Evolutionary conservation across 768 basidiomycete genomes (phyloP).

Genomic region (Lactifluus subvellereus): DNA sequence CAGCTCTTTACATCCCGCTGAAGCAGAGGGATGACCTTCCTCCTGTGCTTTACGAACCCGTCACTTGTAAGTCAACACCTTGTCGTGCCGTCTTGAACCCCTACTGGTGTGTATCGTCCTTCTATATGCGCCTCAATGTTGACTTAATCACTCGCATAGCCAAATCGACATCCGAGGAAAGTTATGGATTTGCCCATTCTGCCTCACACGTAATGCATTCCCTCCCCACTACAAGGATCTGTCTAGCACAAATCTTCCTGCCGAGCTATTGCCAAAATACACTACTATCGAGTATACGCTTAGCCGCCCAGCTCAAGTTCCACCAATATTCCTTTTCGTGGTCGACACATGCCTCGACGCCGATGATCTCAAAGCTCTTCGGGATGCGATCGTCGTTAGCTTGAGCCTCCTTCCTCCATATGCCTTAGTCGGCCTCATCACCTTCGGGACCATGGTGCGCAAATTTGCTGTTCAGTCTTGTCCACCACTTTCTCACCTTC

Average conservation of each 20-base stretch:
- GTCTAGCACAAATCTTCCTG: constrained; percentile 91
- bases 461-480: neutral
- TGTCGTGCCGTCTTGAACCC: constrained; percentile 98
- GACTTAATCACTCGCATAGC: constrained; percentile 38
- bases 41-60: constrained; percentile 95
- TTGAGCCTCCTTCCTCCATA: constrained; percentile 89
- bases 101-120: constrained; percentile 64
- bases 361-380: constrained; percentile 91
- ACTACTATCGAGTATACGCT: constrained; percentile 99
- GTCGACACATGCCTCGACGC: constrained; percentile 96
- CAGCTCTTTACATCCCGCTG: constrained; percentile 94
- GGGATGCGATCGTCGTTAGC: constrained; percentile 92
- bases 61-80: constrained; percentile 89
- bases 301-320: constrained; percentile 80
- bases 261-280: constrained; percentile 95
- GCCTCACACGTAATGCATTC: constrained; percentile 92
- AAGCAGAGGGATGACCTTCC: constrained; percentile 93
- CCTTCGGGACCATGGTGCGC: constrained; percentile 92
- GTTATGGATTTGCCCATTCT: constrained; percentile 99
- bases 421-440: constrained; percentile 93
- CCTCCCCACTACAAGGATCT: constrained; percentile 99
- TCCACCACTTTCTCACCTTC: neutral
- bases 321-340: constrained; percentile 95
- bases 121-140: constrained; percentile 13
- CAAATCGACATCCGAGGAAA: constrained; percentile 99